phyloP scores from a whole-genome alignment of 2,329 filamentous ascomycete species.

The Aotearoamyces nothofagi region DNA sequence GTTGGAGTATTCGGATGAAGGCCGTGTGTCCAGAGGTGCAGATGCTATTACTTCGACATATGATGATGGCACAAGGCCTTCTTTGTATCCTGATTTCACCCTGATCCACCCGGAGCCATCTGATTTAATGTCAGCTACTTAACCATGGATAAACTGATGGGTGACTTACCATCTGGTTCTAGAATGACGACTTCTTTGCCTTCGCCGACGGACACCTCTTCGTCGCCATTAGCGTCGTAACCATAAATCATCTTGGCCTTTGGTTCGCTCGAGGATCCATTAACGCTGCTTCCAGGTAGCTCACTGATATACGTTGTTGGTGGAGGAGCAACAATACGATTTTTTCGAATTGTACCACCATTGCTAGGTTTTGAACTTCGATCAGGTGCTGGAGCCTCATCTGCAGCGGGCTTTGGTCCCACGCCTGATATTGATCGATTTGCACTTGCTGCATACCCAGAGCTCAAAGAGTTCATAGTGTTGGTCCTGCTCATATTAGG shows the following conservation, averaged over 20 bases:
- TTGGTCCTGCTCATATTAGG: constrained; percentile 59
- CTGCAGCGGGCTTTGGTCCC: constrained; percentile 30
- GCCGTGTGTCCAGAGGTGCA: constrained; percentile 31
- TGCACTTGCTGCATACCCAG: constrained; percentile 69
- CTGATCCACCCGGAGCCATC: constrained; percentile 89
- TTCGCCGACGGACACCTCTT: constrained; percentile 68
- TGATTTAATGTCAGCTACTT: constrained; percentile 25
- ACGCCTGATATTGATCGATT: constrained; percentile 58
- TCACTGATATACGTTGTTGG: constrained; percentile 66
- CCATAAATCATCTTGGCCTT: constrained; percentile 80
- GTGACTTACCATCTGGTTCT: constrained; percentile 69
- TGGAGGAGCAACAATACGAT: constrained; percentile 75
- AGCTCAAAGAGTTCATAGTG: constrained; percentile 82
- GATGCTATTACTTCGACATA: constrained; percentile 59
- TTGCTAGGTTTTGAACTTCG: constrained; percentile 10
- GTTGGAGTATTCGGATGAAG: constrained; percentile 63
- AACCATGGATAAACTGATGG: constrained; percentile 1
- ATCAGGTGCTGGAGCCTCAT: constrained; percentile 29
- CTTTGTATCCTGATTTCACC: constrained; percentile 57
- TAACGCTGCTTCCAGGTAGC: constrained; percentile 34
- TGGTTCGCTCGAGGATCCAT: constrained; percentile 35
- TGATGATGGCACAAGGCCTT: constrained; percentile 74
- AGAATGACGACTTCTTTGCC: constrained; percentile 64
- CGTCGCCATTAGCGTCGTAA: constrained; percentile 68
- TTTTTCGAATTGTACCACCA: constrained; percentile 32